phyloP scores from a whole-genome alignment of 805 yeast genomes.

The Candida suzukii region DNA sequence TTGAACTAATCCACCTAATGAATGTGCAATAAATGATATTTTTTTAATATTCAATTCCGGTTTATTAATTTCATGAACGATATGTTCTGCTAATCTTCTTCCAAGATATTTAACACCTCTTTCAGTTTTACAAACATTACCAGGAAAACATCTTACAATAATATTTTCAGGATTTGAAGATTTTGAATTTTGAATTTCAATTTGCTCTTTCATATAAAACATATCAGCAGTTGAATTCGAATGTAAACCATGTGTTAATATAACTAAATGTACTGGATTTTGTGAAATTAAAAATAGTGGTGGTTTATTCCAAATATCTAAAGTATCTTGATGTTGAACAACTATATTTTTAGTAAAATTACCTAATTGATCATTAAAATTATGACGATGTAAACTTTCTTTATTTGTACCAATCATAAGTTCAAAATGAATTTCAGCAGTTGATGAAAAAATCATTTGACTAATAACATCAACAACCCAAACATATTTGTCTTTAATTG shows the following conservation, averaged over 20 bases:
- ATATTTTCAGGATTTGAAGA: slow-evolving; percentile 50
- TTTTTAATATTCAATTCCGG: slow-evolving; percentile 39
- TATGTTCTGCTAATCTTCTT: slow-evolving; percentile 65
- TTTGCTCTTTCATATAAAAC: slow-evolving; percentile 76
- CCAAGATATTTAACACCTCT: slow-evolving; percentile 84
- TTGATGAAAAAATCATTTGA: slow-evolving; percentile 67
- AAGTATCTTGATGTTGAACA: slow-evolving; percentile 52
- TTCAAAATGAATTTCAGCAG: slow-evolving; percentile 63
- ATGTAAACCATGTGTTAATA: slow-evolving; percentile 87
- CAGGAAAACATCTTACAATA: slow-evolving; percentile 75
- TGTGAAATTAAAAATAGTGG: slow-evolving; percentile 26
- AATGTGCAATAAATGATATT: slow-evolving; percentile 87
- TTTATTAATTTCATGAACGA: slow-evolving; percentile 43
- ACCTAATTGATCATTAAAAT: slow-evolving; percentile 12
- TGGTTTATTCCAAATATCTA: slow-evolving; percentile 72
- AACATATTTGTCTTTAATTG: slow-evolving; percentile 45
- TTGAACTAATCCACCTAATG: slow-evolving; percentile 89
- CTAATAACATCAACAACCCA: slow-evolving; percentile 82
- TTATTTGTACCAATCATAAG: slow-evolving; percentile 46
- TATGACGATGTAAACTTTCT: slow-evolving; percentile 22
- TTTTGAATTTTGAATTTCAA: slow-evolving; percentile 40
- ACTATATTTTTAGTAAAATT: slow-evolving; percentile 28
- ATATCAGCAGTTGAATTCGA: slow-evolving; percentile 88
- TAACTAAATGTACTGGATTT: slow-evolving; percentile 72
- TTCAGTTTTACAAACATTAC: slow-evolving; percentile 83